phyloP scores from a whole-genome alignment of 345 rosid species.

The Physaria fendleri region DNA sequence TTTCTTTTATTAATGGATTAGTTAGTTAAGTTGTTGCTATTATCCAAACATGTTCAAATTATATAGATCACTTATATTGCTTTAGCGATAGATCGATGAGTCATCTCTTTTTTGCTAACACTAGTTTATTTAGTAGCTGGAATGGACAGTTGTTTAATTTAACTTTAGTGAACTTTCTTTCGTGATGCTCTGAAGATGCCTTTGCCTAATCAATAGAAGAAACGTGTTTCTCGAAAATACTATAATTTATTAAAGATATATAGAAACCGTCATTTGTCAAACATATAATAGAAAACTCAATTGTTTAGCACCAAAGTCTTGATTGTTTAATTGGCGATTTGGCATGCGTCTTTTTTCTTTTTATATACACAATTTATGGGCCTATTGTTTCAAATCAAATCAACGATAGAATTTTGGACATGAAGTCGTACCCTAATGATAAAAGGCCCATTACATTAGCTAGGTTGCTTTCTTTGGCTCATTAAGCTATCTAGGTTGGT shows the following conservation, averaged over 20 bases:
- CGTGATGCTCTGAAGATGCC: not conserved
- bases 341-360: not conserved
- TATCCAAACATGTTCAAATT: not conserved
- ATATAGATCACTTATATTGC: not conserved
- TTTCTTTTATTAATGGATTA: constrained; percentile 6
- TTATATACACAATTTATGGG: not conserved
- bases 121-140: not conserved
- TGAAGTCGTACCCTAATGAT: not conserved
- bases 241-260: not conserved
- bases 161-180: not conserved
- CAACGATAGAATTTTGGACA: not conserved
- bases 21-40: constrained; percentile 2
- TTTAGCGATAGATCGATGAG: not conserved
- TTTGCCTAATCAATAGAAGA: not conserved
- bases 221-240: constrained; percentile 14
- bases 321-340: not conserved
- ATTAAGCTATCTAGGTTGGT: not conserved
- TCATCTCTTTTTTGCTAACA: not conserved
- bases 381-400: not conserved
- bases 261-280: not conserved
- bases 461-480: not conserved
- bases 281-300: not conserved
- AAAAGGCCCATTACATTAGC: not conserved
- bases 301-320: not conserved
- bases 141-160: not conserved